phyloP scores from a whole-genome alignment of 306 rosid species.

The Quercus dentata region DNA sequence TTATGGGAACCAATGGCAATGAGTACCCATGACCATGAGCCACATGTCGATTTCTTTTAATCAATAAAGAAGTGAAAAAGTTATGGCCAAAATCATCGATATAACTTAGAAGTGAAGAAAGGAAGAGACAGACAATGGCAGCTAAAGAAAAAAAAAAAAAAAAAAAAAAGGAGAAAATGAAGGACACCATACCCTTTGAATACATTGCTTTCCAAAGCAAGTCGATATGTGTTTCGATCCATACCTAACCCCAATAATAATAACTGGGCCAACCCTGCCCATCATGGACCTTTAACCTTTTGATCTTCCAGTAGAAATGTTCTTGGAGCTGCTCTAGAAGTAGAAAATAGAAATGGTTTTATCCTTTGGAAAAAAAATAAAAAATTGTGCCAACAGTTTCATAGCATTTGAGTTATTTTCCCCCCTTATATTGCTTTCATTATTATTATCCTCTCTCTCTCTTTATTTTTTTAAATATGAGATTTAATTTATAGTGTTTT shows the following conservation, averaged over 20 bases:
- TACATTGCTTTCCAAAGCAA: constrained; percentile 7
- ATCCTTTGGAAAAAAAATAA: too few relatives aligned
- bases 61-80: too few relatives aligned
- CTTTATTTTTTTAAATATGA: too few relatives aligned
- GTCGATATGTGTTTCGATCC: neutral
- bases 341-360: neutral
- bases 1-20: constrained; percentile 5
- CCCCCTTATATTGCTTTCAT: too few relatives aligned
- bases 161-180: neutral
- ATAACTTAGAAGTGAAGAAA: constrained; percentile 25
- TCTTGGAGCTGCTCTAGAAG: neutral
- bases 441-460: too few relatives aligned
- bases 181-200: neutral
- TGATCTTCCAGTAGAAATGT: neutral
- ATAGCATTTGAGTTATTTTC: too few relatives aligned
- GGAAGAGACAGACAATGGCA: constrained; percentile 14
- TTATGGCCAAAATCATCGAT: neutral
- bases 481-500: too few relatives aligned
- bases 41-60: neutral
- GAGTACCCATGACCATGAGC: neutral
- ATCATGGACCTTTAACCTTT: neutral
- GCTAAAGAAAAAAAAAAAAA: neutral
- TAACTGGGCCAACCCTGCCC: constrained; percentile 2
- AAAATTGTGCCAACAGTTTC: too few relatives aligned
- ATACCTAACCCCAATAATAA: constrained; percentile 36